Percentiles rank a stretch among this genome's conserved stretches.
phyloP scores from a whole-genome alignment of 1,139 yeast genomes.

The Spathaspora sp. region DNA sequence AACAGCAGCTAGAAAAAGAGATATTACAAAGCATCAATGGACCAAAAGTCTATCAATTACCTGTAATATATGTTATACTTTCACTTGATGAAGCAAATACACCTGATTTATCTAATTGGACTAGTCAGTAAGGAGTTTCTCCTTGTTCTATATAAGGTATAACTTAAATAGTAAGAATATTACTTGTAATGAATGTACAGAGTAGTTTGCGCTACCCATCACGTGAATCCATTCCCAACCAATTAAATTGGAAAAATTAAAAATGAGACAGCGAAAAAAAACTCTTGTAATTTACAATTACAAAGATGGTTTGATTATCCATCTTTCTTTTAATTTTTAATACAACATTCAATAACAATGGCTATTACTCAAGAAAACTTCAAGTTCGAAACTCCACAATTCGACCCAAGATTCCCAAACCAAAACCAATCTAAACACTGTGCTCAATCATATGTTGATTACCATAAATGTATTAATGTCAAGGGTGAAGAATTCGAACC shows the following conservation, averaged over 20 bases:
- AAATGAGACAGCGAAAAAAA: background rate
- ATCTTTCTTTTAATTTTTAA: background rate
- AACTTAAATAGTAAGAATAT: no score
- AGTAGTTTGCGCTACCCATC: slow-evolving; percentile 1
- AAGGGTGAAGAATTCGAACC: slow-evolving; percentile 99
- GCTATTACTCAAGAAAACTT: slow-evolving; percentile 48
- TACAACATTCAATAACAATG: slow-evolving; percentile 22
- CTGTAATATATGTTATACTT: slow-evolving; percentile 21
- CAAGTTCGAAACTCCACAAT: slow-evolving; percentile 77
- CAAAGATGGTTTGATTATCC: background rate
- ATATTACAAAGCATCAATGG: slow-evolving; percentile 15
- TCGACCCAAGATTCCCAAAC: slow-evolving; percentile 93
- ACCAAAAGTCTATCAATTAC: slow-evolving; percentile 19
- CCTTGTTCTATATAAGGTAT: background rate
- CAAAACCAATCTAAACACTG: slow-evolving; percentile 98
- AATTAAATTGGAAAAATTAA: slow-evolving; percentile 9
- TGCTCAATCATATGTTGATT: slow-evolving; percentile 96
- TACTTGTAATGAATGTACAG: no score
- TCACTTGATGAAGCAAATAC: slow-evolving; percentile 11
- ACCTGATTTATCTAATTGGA: slow-evolving; percentile 15
- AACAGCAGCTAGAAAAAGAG: slow-evolving; percentile 9
- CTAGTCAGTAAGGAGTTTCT: slow-evolving; percentile 10
- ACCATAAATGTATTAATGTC: slow-evolving; percentile 93
- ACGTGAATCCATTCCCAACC: slow-evolving; percentile 9
- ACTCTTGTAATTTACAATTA: background rate